Conservation (phyloP, 768 basidiomycete genomes). For the Roridomyces roridus region DNA sequence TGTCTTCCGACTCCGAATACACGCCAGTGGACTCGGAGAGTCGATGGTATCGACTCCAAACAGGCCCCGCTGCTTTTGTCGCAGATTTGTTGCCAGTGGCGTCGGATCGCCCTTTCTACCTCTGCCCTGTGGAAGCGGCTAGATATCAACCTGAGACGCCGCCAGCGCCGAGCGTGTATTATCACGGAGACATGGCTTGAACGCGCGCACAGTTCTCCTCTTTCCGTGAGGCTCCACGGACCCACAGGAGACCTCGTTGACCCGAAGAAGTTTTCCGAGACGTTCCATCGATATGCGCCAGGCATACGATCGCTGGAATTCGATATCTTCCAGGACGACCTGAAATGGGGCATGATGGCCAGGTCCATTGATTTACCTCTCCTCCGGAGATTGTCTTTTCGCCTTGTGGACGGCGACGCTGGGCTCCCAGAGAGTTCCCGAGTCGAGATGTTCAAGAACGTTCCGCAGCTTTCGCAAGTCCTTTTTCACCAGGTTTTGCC, state of each 20-base stretch:
- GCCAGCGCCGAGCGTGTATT: too few species aligned
- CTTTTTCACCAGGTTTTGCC: neutral
- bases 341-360: neutral
- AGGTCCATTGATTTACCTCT: neutral
- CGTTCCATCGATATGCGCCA: neutral
- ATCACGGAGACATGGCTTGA: neutral
- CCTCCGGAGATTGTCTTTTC: neutral
- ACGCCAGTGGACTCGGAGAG: neutral
- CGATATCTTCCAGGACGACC: neutral
- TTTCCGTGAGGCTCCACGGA: neutral
- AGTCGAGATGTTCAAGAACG: neutral
- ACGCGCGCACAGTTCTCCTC: neutral
- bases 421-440: neutral
- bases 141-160: neutral
- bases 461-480: neutral
- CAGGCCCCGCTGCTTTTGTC: constrained; percentile 3
- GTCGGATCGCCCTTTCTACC: constrained; percentile 6
- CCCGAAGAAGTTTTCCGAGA: neutral
- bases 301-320: neutral
- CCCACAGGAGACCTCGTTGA: neutral
- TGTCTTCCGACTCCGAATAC: constrained; percentile 2
- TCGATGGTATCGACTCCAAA: neutral
- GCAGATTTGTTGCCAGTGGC: constrained; percentile 5
- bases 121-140: constrained; percentile 10
- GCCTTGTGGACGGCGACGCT: neutral